These are phyloP conservation scores for Alternaria solani DNA, from an alignment of 2,329 filamentous ascomycete species.

Conservation along the genomic window DNA sequence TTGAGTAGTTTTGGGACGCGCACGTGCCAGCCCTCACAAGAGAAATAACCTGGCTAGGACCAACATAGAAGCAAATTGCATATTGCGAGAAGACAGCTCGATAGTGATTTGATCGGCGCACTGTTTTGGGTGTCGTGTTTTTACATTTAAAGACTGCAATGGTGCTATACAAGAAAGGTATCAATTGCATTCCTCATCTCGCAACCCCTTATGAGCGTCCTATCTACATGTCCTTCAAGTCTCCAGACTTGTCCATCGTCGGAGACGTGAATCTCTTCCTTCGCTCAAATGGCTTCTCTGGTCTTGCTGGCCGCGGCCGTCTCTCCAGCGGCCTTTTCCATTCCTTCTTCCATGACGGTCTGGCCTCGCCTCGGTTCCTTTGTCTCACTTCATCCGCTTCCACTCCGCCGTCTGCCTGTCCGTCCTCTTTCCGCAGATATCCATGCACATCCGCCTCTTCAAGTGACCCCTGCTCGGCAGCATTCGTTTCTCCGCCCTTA, in stretches of 20 bases:
- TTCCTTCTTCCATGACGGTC: slow-evolving; percentile 26
- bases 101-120: not conserved
- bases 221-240: slow-evolving; percentile 4
- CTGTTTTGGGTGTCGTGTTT: not conserved
- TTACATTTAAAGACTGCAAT: slow-evolving; percentile 1
- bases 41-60: not conserved
- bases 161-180: slow-evolving; percentile 11
- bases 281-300: not conserved
- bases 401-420: not conserved
- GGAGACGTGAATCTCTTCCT: not conserved
- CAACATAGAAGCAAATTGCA: not conserved
- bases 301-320: not conserved
- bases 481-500: slow-evolving; percentile 11
- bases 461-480: not conserved
- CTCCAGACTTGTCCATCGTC: not conserved
- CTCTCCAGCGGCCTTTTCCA: slow-evolving; percentile 23
- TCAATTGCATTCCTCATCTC: not conserved
- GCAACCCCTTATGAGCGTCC: not conserved
- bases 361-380: not conserved
- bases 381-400: not conserved
- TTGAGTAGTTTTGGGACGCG: slow-evolving; percentile 24
- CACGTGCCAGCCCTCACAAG: slow-evolving; percentile 13
- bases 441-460: slow-evolving; percentile 25
- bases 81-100: not conserved
- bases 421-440: slow-evolving; percentile 12